Conservation (phyloP, 768 basidiomycete species). For the Auriscalpium vulgare region DNA sequence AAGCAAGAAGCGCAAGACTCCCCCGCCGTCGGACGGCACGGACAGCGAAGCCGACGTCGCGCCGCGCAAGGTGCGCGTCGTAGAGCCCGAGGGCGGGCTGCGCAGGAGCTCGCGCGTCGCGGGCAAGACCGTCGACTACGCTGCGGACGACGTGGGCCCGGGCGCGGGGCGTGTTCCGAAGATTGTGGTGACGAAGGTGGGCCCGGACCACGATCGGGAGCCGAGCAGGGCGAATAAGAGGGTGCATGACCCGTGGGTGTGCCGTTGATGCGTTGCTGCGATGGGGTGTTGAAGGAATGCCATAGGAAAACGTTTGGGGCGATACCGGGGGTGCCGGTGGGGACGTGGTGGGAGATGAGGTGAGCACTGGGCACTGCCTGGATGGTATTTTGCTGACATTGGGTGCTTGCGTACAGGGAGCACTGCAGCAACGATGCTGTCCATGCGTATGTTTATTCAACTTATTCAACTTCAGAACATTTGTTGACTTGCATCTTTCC, state of each 20-base stretch:
- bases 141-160: conserved; percentile 22
- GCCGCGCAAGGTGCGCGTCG: neutral
- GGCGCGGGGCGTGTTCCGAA: conserved; percentile 3
- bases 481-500: neutral
- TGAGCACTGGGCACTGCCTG: conserved; percentile 20
- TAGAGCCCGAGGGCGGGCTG: conserved; percentile 19
- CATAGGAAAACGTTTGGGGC: conserved; percentile 67
- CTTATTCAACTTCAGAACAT: neutral
- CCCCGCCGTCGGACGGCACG: neutral
- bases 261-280: neutral
- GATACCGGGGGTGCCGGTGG: conserved; percentile 74
- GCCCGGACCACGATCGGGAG: conserved; percentile 18
- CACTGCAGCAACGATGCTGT: conserved; percentile 71
- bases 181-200: conserved; percentile 11
- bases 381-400: neutral
- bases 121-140: conserved; percentile 52
- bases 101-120: conserved; percentile 66
- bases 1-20: neutral
- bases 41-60: neutral
- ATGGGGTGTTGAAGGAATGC: no score
- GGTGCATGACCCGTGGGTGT: conserved; percentile 44
- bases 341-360: conserved; percentile 78
- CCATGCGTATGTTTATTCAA: conserved; percentile 61
- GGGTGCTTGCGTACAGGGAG: conserved; percentile 24
- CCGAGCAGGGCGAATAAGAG: conserved; percentile 22